Base-by-base conservation (phyloP, 2,329 filamentous ascomycete species). In the Bisporella sp. region DNA sequence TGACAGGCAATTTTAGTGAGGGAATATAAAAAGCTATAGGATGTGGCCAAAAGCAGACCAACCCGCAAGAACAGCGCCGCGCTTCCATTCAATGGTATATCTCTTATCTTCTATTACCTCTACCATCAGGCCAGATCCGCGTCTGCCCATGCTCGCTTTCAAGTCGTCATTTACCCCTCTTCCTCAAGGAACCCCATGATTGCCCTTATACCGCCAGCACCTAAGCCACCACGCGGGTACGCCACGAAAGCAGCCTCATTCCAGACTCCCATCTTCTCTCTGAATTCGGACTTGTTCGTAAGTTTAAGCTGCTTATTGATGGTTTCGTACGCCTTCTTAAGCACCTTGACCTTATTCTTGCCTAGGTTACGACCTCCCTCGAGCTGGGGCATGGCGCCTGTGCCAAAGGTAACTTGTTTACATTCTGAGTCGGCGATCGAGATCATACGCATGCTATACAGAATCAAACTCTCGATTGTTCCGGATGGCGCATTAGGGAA, bases 121-220 rank as follows among this genome's bases (percentile, higher is more conserved):
- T 3, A 21, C 21, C 3, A 21, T 21, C 21, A 21, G 21, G 21
- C 21, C 21, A 2, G 21, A 21, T 21, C 21, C 21, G 3, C 21
- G 21, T 21, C 3, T 21, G 2, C 21, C 3, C 21, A 21, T 21
- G 21, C 3, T 21, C 21, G 21, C 21, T 21, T 21, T 21, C 21
- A 21, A 21, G 21, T 44, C 42, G 6, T 45, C n/a, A 29, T 12
- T 41, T 52, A 60, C 40, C 52, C 53, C 55, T 81, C 81, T 57
- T 88, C 88, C 68, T 92, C 87, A 67, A 96, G 93, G 73, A 95
- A 96, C 65, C 85, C 87, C 71, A 96, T 76, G 59, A 96, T 82
- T n/a, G 90, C 89, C 66, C 87, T 82, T 55, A 90, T 82, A 41
- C 90, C 91, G 55, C 84, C 81, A 43, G 91, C 82, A 1, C 89